phyloP scores from a whole-genome alignment of 306 rosid genomes.

The Phaseolus lunatus region DNA sequence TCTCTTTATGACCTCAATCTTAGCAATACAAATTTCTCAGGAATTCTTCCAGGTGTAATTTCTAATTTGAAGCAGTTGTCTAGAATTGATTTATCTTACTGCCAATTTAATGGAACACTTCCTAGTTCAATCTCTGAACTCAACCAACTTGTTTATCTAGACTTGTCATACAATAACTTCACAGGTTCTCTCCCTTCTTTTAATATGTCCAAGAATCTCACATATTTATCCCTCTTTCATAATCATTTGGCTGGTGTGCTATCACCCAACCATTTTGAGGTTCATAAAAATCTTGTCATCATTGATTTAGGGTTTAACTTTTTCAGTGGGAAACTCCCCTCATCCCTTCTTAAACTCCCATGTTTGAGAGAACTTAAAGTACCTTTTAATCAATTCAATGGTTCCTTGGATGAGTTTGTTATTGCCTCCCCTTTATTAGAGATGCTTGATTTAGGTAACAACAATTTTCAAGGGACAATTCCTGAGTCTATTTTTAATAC shows the following conservation, averaged over 20 bases:
- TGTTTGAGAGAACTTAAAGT: constrained; percentile 26
- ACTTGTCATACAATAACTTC: constrained; percentile 47
- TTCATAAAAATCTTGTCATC: constrained; percentile 22
- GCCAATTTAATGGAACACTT: constrained; percentile 47
- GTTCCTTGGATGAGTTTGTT: constrained; percentile 33
- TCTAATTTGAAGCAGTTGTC: constrained; percentile 42
- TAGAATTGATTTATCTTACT: constrained; percentile 36
- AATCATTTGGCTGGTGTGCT: constrained; percentile 38
- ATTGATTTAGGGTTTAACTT: constrained; percentile 37
- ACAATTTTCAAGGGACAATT: constrained; percentile 55
- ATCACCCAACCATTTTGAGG: constrained; percentile 29
- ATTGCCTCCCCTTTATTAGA: not conserved
- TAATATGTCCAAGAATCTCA: constrained; percentile 41
- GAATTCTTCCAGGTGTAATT: constrained; percentile 30
- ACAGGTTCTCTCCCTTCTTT: constrained; percentile 54
- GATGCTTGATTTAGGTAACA: constrained; percentile 53
- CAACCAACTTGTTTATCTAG: constrained; percentile 43
- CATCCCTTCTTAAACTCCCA: constrained; percentile 36
- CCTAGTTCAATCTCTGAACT: constrained; percentile 45
- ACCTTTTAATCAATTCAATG: constrained; percentile 38
- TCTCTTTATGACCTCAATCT: not conserved
- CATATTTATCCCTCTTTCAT: constrained; percentile 30
- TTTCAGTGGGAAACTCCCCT: constrained; percentile 46
- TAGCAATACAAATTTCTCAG: not conserved
- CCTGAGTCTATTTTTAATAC: constrained; percentile 44